Evolutionary conservation across 2,329 filamentous ascomycete genomes (phyloP), one percentile per base, ranked within the genome.

Genomic region (Allantophomopsis lycopodina): DNA sequence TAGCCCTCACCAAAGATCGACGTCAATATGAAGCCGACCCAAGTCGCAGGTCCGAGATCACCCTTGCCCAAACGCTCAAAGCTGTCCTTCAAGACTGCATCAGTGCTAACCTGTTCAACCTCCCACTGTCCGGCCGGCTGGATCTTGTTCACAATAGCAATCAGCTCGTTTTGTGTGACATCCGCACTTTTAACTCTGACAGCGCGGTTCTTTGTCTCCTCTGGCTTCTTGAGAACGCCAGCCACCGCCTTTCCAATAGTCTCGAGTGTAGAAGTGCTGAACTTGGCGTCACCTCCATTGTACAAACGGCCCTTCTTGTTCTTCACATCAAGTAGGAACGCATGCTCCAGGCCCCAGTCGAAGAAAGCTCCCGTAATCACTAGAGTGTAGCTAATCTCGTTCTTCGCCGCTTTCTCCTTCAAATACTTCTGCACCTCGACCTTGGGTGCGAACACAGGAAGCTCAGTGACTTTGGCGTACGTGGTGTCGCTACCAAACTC

Each of bases 301-400:
- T 60, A 64, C 0, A 77, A 48, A 0, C 48, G 58, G 1, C 61
- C 58, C 31, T 59, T 62, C 2, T 60, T 56, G 1, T 58, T 53
- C n/a, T 61, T 58, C 2, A 60, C 42, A 41, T 70, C 59, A 2
- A 72, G 38, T 5, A 72, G 37, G 47, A 76, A 67, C 2, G 55
- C 55, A 1, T 31, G 47, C 44, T 53, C 31, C 5, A 66, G 36
- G 7, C 61, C 63, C 72, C 69, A 78, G 52, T 81, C 76, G 41
- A 79, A 65, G 55, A 81, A 79, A 0, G 60, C 54, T 0, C 68
- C 68, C 39, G 62, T 72, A 17, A 66, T 59, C 2, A 81, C 53
- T 14, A 60, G 58, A 0, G 70, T 76, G 60, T 77, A 81, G 12
- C 65, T 60, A 59, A 79, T 51, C 30, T 53, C 43, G 37, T 59